Base-by-base conservation (phyloP, 2,329 filamentous ascomycete species). In the Fusarium metavorans region DNA sequence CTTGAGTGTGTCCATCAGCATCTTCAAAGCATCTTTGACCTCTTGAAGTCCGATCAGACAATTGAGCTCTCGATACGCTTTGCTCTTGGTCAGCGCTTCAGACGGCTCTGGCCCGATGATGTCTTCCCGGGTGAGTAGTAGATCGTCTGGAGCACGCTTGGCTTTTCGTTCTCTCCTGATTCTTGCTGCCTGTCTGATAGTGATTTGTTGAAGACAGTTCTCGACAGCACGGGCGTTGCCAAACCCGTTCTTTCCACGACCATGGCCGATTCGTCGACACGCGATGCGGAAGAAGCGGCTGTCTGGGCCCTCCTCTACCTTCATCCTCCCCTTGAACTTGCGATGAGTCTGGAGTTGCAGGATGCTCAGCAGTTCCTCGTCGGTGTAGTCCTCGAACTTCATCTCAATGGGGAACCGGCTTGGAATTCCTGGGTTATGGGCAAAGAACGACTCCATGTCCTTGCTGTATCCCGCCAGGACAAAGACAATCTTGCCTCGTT, bases 371-470 rank as follows among this genome's bases (percentile, higher is more conserved):
- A 96, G 84, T 73, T 95, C 92, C 0, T 83, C 76, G 56, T 95
- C 91, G 0, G 84, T 84, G 71, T 94, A 95, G 79, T 96, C 93
- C 0, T 88, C 83, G 66, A 95, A 96, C 48, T 89, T 86, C 76
- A 95, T 85, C 37, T 87, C 83, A 13, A 89, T 84, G 0, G 93
- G 93, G 41, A 96, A 91, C 0, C 93, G 90, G 72, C 92, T 94
- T 0, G 88, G 85, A 4, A 95, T 84, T 0, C 94, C 93, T 0
- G 90, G 90, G 52, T 95, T 95, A 70, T 95, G 92, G 0, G 89
- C 86, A 56, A 94, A 95, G 79, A 95, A 94, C 0, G 87, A 87
- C 75, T 95, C 93, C 93, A 96, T 95, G 71, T 93, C 87, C 74
- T 91, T 91, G 58, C 86, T 86, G 80, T 95, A 95, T 0, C 94